Evolutionary conservation across 2,329 filamentous ascomycete genomes (phyloP).

Genomic region (Aspergillus fijiensis): DNA sequence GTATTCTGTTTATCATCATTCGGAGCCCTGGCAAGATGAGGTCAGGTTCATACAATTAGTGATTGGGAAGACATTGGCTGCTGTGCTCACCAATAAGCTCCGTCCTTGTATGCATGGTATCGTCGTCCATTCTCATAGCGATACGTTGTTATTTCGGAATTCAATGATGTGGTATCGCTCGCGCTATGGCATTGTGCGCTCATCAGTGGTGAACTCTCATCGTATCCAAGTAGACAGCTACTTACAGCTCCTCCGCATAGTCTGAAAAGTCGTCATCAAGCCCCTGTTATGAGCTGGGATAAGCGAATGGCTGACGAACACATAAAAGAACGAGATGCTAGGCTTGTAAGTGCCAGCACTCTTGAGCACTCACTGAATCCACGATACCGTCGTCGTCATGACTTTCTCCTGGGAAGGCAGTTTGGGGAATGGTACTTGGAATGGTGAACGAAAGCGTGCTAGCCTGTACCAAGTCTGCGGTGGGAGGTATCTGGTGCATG

Average conservation of each 20-base stretch:
- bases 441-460: background rate
- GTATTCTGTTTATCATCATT: slow-evolving; percentile 29
- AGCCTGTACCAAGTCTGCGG: background rate
- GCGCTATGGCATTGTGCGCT: slow-evolving; percentile 7
- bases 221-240: background rate
- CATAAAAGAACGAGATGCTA: background rate
- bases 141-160: slow-evolving; percentile 25
- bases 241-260: slow-evolving; percentile 23
- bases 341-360: background rate
- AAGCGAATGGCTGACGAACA: background rate
- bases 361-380: background rate
- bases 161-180: slow-evolving; percentile 22
- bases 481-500: background rate
- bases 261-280: slow-evolving; percentile 8
- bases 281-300: background rate
- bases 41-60: background rate
- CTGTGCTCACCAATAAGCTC: slow-evolving; percentile 25
- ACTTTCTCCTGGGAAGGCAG: background rate
- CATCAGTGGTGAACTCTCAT: too few relatives aligned
- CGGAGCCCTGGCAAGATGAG: slow-evolving; percentile 17
- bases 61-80: background rate
- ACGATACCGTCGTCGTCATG: background rate
- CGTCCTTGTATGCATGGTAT: slow-evolving; percentile 34
- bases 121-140: slow-evolving; percentile 32
- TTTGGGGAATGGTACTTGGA: background rate